A percentile compares a stretch with the other conserved stretches of the same genome.
phyloP scores from a whole-genome alignment of 2,329 filamentous ascomycete species.

The Dactylella cylindrospora region DNA sequence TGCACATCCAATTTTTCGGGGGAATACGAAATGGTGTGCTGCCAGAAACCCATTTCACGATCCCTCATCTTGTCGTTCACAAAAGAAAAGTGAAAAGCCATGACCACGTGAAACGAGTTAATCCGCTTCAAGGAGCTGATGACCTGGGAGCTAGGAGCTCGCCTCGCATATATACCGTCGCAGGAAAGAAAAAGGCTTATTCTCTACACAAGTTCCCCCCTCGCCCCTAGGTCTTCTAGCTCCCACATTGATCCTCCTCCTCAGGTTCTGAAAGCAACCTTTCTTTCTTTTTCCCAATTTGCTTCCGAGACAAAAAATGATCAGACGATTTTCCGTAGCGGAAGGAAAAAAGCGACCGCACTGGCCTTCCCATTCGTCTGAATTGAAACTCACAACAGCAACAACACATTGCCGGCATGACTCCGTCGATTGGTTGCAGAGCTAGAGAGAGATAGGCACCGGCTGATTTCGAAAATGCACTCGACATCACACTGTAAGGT shows the following conservation, averaged over 20 bases:
- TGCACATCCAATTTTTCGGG: constrained; percentile 1
- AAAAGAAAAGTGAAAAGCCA: constrained; percentile 1
- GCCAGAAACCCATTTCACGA: constrained; percentile 30
- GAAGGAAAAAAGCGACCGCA: constrained; percentile 20
- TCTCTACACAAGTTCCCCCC: background rate
- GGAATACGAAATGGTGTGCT: constrained; percentile 32
- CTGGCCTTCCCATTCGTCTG: constrained; percentile 17
- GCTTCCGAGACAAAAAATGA: constrained; percentile 42
- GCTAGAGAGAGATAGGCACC: background rate
- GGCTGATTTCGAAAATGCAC: no score
- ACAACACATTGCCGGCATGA: no score
- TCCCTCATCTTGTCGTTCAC: constrained; percentile 10
- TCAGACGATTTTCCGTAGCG: constrained; percentile 42
- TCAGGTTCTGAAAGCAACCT: background rate
- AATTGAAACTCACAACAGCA: constrained; percentile 38
- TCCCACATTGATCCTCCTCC: constrained; percentile 7
- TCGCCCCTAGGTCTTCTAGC: background rate
- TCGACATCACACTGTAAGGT: no score
- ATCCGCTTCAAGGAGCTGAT: constrained; percentile 41
- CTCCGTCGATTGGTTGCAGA: no score
- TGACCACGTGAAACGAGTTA: constrained; percentile 42
- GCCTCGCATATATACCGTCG: constrained; percentile 9
- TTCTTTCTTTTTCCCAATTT: constrained; percentile 20
- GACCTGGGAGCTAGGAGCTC: constrained; percentile 23
- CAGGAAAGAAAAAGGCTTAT: background rate